Evolutionary conservation across 139 green algal genomes (phyloP), one percentile per base, ranked within the genome.

Genomic region (Helicosporidium sp.): DNA sequence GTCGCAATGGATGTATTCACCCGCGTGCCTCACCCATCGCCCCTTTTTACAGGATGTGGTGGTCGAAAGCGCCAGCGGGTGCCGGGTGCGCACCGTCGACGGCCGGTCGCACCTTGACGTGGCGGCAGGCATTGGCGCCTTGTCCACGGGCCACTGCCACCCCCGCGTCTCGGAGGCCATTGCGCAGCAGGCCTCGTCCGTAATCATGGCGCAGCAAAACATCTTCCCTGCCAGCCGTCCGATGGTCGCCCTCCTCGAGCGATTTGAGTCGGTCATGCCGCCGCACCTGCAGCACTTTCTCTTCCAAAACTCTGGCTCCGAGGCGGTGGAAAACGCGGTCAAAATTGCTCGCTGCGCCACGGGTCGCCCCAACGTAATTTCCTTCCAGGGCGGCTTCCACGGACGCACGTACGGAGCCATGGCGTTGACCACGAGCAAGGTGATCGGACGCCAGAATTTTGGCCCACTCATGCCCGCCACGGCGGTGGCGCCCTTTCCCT

Each of bases 151-250:
- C 22, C 80, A 91, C 58, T 87, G 74, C 61, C 80, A 91, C 55
- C 80, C 80, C 0, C 58, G 49, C 7, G 69, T 91, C 5, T 73
- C 81, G n/a, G 49, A 69, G n/a, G 80, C 80, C 3, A 74, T 89
- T 17, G 65, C 64, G 40, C 41, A 67, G 20, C 80, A 91, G 64
- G 75, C 80, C 4, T 62, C 33, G 0, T 47, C 43, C 3, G 46
- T 89, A 0, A 75, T 84, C 57, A 74, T 83, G 49, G 75, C 76
- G 13, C 78, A 89, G 56, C 80, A 91, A 33, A 91, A 91, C 54
- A 57, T 85, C 18, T 75, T 88, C 40, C 34, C 55, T 7, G 50
- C 44, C 29, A 56, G 48, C 24, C 24, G 23, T 18, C 53, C 64
- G 12, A 47, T 60, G 51, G 55, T 69, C 8, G 59, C 46, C 26